These are phyloP conservation scores for Trametes sanguinea DNA, from an alignment of 768 basidiomycete genomes.

Conservation along the genomic window DNA sequence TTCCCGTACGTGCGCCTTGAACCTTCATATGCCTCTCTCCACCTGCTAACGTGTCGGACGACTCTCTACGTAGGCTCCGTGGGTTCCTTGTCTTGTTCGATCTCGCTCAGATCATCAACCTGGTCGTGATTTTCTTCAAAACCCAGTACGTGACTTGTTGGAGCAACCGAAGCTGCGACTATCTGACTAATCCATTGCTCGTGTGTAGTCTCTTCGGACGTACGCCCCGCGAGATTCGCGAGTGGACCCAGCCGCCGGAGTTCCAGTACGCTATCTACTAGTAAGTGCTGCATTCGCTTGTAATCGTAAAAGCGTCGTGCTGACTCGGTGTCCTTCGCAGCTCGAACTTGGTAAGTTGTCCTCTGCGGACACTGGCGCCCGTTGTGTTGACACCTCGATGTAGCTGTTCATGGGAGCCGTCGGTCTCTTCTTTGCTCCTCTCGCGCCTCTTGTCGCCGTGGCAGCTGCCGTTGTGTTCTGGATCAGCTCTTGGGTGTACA, in stretches of 20 bases:
- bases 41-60: background rate
- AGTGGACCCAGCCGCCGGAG: conserved; percentile 88
- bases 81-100: conserved; percentile 96
- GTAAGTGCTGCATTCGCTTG: conserved; percentile 44
- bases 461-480: conserved; percentile 87
- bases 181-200: background rate
- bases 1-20: conserved; percentile 85
- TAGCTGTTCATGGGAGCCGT: conserved; percentile 92
- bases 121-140: conserved; percentile 83
- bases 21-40: no score
- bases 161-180: background rate
- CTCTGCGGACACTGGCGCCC: conserved; percentile 9
- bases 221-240: conserved; percentile 86
- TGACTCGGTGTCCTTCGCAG: background rate
- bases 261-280: conserved; percentile 88
- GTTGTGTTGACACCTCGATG: background rate
- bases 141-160: conserved; percentile 52
- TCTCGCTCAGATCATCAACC: conserved; percentile 91
- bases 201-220: conserved; percentile 70
- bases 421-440: conserved; percentile 89
- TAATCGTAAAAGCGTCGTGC: background rate
- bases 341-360: conserved; percentile 14
- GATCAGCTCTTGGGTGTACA: conserved; percentile 86
- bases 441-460: conserved; percentile 87
- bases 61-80: conserved; percentile 53